A percentile compares a stretch with the other conserved stretches of the same genome.
phyloP scores from a whole-genome alignment of 495 filamentous ascomycete genomes.

The Cetradonia linearis region DNA sequence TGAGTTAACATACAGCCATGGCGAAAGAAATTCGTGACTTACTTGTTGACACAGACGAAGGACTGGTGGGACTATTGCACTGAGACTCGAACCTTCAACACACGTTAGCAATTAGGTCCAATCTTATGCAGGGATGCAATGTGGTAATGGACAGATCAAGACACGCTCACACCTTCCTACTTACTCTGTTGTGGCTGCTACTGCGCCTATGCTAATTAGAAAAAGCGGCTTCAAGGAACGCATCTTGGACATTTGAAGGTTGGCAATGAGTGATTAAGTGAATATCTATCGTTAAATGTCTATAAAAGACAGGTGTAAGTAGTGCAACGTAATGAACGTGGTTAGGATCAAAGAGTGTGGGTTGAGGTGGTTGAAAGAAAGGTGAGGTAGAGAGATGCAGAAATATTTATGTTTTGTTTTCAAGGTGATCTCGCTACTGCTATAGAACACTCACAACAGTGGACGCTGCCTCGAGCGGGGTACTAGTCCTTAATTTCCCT shows the following conservation, averaged over 20 bases:
- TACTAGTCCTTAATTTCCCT: neutral
- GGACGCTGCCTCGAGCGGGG: constrained; percentile 1
- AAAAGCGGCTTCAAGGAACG: constrained; percentile 7
- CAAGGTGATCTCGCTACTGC: constrained; percentile 1
- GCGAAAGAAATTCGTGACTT: neutral
- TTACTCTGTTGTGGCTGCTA: constrained; percentile 8
- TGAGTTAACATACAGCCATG: neutral
- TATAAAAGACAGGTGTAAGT: neutral
- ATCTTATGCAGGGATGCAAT: constrained; percentile 2
- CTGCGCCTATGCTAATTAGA: constrained; percentile 12
- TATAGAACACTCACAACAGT: neutral
- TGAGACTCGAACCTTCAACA: constrained; percentile 2
- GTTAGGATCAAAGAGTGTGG: constrained; percentile 12
- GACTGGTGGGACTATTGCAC: constrained; percentile 7
- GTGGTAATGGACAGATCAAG: neutral
- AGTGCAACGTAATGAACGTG: neutral
- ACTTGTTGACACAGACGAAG: constrained; percentile 1
- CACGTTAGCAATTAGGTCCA: neutral
- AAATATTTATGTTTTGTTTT: constrained; percentile 4
- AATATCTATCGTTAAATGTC: neutral
- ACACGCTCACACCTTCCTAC: neutral
- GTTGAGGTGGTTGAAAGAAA: neutral
- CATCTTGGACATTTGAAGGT: constrained; percentile 4
- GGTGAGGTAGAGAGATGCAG: neutral
- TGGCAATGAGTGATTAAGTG: constrained; percentile 7